phyloP scores from a whole-genome alignment of 2,329 filamentous ascomycete species.

The Penicillium italicum region DNA sequence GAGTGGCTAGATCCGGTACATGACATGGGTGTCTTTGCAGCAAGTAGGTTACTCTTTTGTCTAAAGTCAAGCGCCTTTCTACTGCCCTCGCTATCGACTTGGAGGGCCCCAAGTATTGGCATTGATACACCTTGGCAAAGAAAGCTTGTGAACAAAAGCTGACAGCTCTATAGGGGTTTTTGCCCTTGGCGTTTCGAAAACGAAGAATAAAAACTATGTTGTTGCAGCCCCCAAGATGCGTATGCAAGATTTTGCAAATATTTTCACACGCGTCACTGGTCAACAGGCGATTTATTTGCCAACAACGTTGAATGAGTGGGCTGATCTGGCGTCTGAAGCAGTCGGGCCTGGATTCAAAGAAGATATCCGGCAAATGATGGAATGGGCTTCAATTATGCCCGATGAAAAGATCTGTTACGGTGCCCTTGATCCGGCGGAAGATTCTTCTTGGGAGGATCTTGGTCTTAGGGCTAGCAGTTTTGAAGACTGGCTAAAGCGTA shows the following conservation, averaged over 20 bases:
- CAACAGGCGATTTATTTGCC: background rate
- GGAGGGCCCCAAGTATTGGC: background rate
- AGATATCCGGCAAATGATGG: background rate
- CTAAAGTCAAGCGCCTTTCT: background rate
- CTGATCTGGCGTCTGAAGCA: background rate
- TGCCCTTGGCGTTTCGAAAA: background rate
- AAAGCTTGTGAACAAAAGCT: background rate
- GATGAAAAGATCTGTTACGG: background rate
- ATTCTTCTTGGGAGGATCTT: background rate
- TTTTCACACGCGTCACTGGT: background rate
- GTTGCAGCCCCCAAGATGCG: background rate
- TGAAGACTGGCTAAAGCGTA: background rate
- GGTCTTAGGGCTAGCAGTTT: background rate
- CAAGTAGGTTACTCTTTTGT: background rate
- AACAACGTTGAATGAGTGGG: background rate
- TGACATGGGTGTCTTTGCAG: background rate
- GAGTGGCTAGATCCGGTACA: background rate
- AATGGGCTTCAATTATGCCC: background rate
- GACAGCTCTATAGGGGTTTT: background rate
- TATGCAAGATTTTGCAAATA: background rate
- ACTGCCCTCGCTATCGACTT: background rate
- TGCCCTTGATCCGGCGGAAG: background rate
- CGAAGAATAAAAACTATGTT: background rate
- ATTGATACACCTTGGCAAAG: background rate
- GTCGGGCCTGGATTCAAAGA: background rate